These are phyloP conservation scores for Lodderomyces beijingensis DNA, from an alignment of 1,139 yeast species.

Conservation along the genomic window DNA sequence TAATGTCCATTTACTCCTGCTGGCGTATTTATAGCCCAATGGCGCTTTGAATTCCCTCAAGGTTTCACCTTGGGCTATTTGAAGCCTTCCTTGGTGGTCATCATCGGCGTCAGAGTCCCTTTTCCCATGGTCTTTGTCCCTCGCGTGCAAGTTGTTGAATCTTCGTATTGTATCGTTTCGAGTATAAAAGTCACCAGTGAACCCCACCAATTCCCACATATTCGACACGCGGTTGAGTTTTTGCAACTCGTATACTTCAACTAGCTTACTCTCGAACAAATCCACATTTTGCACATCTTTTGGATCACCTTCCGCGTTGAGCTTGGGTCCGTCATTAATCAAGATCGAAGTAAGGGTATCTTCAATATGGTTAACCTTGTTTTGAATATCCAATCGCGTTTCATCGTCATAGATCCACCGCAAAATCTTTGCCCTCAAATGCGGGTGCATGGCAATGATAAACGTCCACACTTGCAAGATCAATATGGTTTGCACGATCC, in stretches of 20 bases:
- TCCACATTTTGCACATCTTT: conserved; percentile 5
- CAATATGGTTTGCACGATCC: conserved; percentile 28
- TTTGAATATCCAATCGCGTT: conserved; percentile 48
- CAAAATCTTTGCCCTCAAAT: conserved; percentile 40
- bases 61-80: conserved; percentile 14
- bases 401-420: conserved; percentile 54
- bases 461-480: conserved; percentile 50
- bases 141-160: conserved; percentile 9
- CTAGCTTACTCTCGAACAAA: conserved; percentile 13
- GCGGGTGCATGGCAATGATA: conserved; percentile 52
- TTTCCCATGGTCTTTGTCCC: conserved; percentile 11
- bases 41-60: conserved; percentile 50
- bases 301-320: conserved; percentile 3
- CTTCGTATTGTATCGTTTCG: conserved; percentile 28
- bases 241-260: conserved; percentile 74
- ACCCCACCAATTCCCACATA: conserved; percentile 62
- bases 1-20: conserved; percentile 45
- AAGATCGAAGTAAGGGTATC: conserved; percentile 16
- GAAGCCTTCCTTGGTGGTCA: neutral
- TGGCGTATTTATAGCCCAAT: conserved; percentile 49
- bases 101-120: conserved; percentile 17
- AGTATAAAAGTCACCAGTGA: conserved; percentile 51
- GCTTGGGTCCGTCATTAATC: conserved; percentile 4
- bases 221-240: conserved; percentile 42
- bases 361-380: conserved; percentile 46